Evolutionary conservation across 495 filamentous ascomycete species (phyloP).

Genomic region (Cercophora newfieldiana): DNA sequence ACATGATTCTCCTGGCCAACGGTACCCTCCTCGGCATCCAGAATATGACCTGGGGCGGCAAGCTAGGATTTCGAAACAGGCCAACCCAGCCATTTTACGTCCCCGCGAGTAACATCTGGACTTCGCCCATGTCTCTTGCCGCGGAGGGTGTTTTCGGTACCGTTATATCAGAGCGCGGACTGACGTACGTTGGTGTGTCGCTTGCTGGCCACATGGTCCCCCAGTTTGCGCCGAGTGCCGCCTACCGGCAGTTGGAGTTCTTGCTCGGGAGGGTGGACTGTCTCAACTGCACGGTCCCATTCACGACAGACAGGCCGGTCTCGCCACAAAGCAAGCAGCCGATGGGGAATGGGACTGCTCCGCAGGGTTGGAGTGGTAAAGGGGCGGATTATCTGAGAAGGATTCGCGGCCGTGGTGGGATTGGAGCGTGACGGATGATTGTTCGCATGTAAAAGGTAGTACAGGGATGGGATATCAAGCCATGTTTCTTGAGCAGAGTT

Average conservation of each 20-base stretch:
- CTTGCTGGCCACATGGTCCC: constrained; percentile 67
- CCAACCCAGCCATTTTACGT: constrained; percentile 64
- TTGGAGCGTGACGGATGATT: neutral
- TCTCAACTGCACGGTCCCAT: constrained; percentile 34
- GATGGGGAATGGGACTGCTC: constrained; percentile 33
- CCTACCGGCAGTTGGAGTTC: constrained; percentile 69
- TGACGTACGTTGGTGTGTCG: constrained; percentile 64
- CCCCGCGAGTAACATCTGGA: constrained; percentile 55
- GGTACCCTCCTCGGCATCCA: constrained; percentile 73
- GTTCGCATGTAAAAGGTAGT: neutral
- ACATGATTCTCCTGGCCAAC: constrained; percentile 61
- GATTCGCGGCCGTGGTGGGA: neutral
- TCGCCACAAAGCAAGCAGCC: constrained; percentile 22
- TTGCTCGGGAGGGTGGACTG: constrained; percentile 60
- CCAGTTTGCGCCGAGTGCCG: constrained; percentile 60
- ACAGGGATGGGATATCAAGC: neutral
- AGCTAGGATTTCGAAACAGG: constrained; percentile 62
- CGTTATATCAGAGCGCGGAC: constrained; percentile 63
- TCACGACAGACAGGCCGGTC: constrained; percentile 27
- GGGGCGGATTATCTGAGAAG: neutral
- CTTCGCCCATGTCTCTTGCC: constrained; percentile 35
- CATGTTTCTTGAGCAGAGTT: neutral
- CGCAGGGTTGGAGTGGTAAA: constrained; percentile 31
- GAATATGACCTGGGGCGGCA: constrained; percentile 82
- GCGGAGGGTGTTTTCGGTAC: constrained; percentile 62